phyloP scores from a whole-genome alignment of 139 green algal genomes.

The Nannochloris sp. region DNA sequence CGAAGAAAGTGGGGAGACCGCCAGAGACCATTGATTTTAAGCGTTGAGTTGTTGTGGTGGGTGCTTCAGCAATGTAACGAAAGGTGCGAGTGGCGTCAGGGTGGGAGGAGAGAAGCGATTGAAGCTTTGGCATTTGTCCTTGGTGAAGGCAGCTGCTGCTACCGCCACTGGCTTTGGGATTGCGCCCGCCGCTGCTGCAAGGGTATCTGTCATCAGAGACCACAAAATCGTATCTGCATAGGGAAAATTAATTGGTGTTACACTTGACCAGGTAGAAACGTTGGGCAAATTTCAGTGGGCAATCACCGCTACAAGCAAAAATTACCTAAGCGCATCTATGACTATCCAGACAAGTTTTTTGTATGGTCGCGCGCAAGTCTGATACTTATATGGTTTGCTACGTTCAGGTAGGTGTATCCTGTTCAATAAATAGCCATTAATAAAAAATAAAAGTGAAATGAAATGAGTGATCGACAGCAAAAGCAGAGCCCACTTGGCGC shows the following conservation, averaged over 20 bases:
- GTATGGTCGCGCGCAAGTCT: slow-evolving; percentile 13
- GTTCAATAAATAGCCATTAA: slow-evolving; percentile 73
- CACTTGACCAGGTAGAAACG: too few species aligned
- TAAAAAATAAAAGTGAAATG: slow-evolving; percentile 46
- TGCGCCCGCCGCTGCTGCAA: too few species aligned
- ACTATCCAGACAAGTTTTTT: slow-evolving; percentile 58
- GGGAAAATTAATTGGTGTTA: not conserved
- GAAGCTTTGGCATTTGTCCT: slow-evolving; percentile 26
- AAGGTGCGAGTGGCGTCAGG: not conserved
- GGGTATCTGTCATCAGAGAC: slow-evolving; percentile 20
- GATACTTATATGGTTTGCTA: not conserved
- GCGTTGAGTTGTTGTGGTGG: slow-evolving; percentile 86
- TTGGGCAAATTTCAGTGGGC: not conserved
- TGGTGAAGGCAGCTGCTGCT: slow-evolving; percentile 6
- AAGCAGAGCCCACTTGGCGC: not conserved
- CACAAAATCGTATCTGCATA: slow-evolving; percentile 28
- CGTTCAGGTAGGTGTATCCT: slow-evolving; percentile 59
- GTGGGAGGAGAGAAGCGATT: not conserved
- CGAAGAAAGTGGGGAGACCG: slow-evolving; percentile 89
- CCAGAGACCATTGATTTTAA: slow-evolving; percentile 78
- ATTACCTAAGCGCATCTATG: slow-evolving; percentile 68
- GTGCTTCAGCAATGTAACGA: slow-evolving; percentile 81
- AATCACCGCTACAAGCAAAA: slow-evolving; percentile 3
- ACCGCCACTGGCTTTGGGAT: not conserved
- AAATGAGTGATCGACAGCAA: slow-evolving; percentile 7